Evolutionary conservation across 176 grass and related monocot species (phyloP).

Genomic region (Metroxylon sagu): DNA sequence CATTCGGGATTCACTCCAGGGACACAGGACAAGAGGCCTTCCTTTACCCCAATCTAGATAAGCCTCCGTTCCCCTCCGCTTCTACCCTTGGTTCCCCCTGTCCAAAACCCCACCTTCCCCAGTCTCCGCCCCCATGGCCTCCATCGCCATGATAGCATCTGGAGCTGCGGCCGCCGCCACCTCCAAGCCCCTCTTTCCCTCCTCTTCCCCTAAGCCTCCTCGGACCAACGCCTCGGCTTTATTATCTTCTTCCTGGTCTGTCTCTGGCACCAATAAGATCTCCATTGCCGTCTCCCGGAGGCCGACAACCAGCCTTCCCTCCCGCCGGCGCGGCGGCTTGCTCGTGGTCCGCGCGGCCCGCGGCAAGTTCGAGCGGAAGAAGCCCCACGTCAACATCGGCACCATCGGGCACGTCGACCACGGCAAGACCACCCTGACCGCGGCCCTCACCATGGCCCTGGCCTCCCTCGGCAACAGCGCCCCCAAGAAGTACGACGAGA

Average conservation of each 20-base stretch:
- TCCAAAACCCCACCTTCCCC: constrained; percentile 16
- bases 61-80: constrained; percentile 21
- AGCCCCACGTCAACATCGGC: constrained; percentile 97
- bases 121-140: constrained; percentile 4
- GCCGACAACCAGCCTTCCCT: not conserved
- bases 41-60: constrained; percentile 55
- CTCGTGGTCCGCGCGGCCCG: constrained; percentile 79
- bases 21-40: constrained; percentile 20
- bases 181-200: constrained; percentile 35
- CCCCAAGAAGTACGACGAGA: constrained; percentile 99
- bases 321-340: constrained; percentile 9
- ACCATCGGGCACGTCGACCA: constrained; percentile 99
- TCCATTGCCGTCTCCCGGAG: constrained; percentile 24
- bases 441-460: constrained; percentile 97
- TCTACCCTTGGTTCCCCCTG: not conserved
- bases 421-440: constrained; percentile 93
- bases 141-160: constrained; percentile 30
- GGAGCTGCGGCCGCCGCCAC: constrained; percentile 29
- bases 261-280: not conserved
- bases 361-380: constrained; percentile 88
- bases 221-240: no score
- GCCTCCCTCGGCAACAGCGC: constrained; percentile 60
- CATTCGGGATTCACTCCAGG: no score
- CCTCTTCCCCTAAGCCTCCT: constrained; percentile 36
- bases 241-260: constrained; percentile 11